Evolutionary conservation across 495 filamentous ascomycete genomes (phyloP).

Genomic region (Penicillium mononematosum): DNA sequence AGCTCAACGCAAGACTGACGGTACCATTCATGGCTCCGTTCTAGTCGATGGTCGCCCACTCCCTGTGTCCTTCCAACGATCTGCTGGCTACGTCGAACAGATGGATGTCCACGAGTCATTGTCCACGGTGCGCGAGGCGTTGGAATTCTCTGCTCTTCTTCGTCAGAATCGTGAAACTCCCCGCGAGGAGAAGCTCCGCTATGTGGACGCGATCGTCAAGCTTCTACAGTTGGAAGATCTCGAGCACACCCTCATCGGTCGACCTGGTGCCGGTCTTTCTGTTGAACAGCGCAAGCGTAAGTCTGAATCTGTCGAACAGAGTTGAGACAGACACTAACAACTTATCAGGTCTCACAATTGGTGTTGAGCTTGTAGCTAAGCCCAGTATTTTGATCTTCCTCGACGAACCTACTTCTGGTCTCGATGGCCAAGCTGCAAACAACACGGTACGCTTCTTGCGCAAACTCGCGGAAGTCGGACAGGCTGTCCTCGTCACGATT

Average conservation of each 20-base stretch:
- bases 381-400: conserved; percentile 68
- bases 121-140: conserved; percentile 58
- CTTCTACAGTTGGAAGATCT: conserved; percentile 56
- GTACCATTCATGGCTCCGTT: conserved; percentile 79
- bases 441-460: too few relatives aligned
- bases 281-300: conserved; percentile 56
- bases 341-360: conserved; percentile 51
- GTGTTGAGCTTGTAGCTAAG: conserved; percentile 63
- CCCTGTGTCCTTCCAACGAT: conserved; percentile 75
- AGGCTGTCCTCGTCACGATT: conserved; percentile 47
- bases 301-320: too few relatives aligned
- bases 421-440: conserved; percentile 47
- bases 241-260: conserved; percentile 51
- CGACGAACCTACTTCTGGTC: conserved; percentile 71
- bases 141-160: conserved; percentile 58
- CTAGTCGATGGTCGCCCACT: conserved; percentile 73
- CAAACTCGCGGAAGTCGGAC: too few relatives aligned
- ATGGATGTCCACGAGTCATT: conserved; percentile 57
- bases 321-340: too few relatives aligned
- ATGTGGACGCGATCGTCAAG: conserved; percentile 55
- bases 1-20: conserved; percentile 71
- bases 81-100: conserved; percentile 55
- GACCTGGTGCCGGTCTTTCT: conserved; percentile 47
- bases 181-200: conserved; percentile 54
- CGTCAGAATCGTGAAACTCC: conserved; percentile 48